Conservation (phyloP, 202 grass and related monocot species). For the Cymbopogon flexuosus region DNA sequence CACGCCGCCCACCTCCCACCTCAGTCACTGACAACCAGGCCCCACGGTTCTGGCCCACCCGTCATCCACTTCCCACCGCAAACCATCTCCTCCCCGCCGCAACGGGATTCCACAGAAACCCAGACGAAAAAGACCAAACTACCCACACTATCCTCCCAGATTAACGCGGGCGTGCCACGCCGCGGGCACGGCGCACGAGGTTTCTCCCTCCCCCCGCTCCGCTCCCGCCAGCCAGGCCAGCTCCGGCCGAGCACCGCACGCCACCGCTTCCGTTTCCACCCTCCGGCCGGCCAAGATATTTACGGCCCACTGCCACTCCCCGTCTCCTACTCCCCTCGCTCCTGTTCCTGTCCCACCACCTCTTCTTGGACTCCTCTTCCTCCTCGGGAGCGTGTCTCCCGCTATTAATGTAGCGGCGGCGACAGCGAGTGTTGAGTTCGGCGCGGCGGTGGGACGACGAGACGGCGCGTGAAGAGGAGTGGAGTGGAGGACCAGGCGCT, state of each 20-base stretch:
- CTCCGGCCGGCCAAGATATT: not conserved
- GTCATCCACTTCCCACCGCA: not conserved
- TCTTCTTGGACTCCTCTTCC: no score
- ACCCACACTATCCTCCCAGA: fast-evolving
- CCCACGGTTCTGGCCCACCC: not conserved
- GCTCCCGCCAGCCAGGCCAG: not conserved
- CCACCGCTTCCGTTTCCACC: conserved; percentile 6
- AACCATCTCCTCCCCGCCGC: not conserved
- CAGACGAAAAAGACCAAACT: fast-evolving
- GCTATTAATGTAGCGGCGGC: conserved; percentile 1
- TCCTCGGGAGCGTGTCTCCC: no score
- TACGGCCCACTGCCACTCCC: conserved; percentile 25
- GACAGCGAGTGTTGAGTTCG: not conserved
- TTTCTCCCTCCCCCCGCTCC: not conserved
- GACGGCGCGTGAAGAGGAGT: not conserved
- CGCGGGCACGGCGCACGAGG: conserved; percentile 27
- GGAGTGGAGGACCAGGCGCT: not conserved
- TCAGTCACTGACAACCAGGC: not conserved
- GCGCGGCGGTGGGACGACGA: not conserved
- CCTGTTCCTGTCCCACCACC: not conserved
- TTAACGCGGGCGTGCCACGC: not conserved
- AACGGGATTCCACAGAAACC: not conserved
- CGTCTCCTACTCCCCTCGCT: not conserved
- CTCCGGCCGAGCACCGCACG: not conserved
- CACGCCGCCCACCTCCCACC: not conserved